phyloP scores from a whole-genome alignment of 2,329 filamentous ascomycete species.

The Monilinia vaccinii-corymbosi region DNA sequence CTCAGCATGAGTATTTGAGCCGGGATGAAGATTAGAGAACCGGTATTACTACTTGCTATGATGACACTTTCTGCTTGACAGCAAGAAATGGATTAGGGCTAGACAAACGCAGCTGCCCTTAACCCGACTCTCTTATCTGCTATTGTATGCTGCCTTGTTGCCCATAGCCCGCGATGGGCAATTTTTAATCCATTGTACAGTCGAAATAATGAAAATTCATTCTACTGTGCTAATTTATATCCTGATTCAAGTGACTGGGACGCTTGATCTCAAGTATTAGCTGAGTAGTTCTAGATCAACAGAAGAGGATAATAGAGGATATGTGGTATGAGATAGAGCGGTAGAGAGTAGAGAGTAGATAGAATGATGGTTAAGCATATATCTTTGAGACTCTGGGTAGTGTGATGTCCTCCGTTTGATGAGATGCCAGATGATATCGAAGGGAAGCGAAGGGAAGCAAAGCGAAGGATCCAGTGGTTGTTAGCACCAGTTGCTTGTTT shows the following conservation, averaged over 20 bases:
- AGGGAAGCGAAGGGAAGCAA: rapidly evolving
- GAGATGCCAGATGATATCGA: no score
- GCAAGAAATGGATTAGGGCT: neutral
- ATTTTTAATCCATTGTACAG: no score
- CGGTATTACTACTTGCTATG: neutral
- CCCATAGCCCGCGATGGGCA: no score
- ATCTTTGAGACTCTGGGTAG: no score
- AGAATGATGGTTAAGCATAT: neutral
- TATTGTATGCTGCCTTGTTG: neutral
- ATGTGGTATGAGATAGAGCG: neutral
- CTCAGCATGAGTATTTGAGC: neutral
- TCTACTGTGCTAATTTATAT: no score
- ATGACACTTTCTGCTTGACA: neutral
- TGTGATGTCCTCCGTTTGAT: neutral
- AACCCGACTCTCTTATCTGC: neutral
- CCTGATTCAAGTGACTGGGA: no score
- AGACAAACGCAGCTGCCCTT: neutral
- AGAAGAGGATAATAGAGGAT: no score
- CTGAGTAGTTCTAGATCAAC: no score
- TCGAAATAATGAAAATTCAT: no score
- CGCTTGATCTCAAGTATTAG: no score
- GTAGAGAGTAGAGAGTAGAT: neutral
- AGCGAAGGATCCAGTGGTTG: neutral
- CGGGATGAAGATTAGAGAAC: neutral
- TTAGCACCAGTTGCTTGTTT: neutral